Conservation (phyloP, 1,139 yeast species). For the Geotrichum candidum region DNA sequence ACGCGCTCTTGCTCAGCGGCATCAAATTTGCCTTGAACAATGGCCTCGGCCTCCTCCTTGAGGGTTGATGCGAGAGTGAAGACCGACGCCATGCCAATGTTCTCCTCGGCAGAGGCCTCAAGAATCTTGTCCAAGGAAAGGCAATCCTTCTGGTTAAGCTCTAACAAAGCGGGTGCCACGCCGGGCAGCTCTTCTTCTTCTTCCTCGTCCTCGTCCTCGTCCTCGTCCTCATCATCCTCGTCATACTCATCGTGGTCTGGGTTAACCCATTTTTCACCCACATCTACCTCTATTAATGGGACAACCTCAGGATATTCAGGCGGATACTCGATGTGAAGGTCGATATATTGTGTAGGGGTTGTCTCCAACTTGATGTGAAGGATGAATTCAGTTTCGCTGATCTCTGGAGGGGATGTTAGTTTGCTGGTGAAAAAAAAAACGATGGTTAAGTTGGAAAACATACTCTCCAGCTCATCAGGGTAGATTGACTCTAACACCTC, state of each 20-base stretch:
- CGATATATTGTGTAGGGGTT: slow-evolving; percentile 44
- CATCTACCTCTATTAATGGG: slow-evolving; percentile 48
- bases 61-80: slow-evolving; percentile 70
- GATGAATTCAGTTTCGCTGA: slow-evolving; percentile 31
- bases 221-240: slow-evolving; percentile 39
- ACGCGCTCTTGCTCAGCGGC: slow-evolving; percentile 54
- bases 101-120: slow-evolving; percentile 54
- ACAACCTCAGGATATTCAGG: slow-evolving; percentile 63
- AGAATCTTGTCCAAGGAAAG: slow-evolving; percentile 44
- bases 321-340: slow-evolving; percentile 60
- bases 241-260: slow-evolving; percentile 37
- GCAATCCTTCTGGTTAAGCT: slow-evolving; percentile 30
- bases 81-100: slow-evolving; percentile 79
- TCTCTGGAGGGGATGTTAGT: slow-evolving; percentile 16
- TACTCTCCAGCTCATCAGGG: slow-evolving; percentile 70
- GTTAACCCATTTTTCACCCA: slow-evolving; percentile 34
- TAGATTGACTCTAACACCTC: slow-evolving; percentile 80
- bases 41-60: slow-evolving; percentile 71
- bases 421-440: slow-evolving; percentile 9
- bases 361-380: slow-evolving; percentile 51
- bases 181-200: slow-evolving; percentile 12
- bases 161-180: slow-evolving; percentile 19
- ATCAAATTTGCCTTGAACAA: slow-evolving; percentile 54
- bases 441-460: slow-evolving; percentile 23
- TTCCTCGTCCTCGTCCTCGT: slow-evolving; percentile 25